Evolutionary conservation across 202 grass and related monocot species (phyloP).

Genomic region (Digitaria exilis): DNA sequence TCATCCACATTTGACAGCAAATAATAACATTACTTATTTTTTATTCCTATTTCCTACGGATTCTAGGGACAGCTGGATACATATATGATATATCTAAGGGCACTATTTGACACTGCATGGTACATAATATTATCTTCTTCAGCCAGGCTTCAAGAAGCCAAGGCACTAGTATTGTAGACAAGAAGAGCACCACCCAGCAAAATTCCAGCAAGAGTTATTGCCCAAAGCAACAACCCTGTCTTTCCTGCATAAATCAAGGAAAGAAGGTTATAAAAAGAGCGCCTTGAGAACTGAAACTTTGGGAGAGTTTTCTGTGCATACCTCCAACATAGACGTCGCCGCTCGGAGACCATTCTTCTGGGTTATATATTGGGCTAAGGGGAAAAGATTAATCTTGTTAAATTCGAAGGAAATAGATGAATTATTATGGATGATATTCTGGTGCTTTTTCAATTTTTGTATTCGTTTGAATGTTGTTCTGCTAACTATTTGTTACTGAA

Average conservation of each 20-base stretch:
- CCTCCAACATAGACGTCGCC: conserved; percentile 69
- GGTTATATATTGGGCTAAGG: conserved; percentile 59
- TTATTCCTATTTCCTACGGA: not conserved
- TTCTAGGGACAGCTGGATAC: not conserved
- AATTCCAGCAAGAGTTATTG: conserved; percentile 54
- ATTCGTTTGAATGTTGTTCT: not conserved
- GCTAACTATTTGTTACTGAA: not conserved
- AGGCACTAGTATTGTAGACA: conserved; percentile 59
- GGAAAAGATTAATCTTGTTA: conserved; percentile 10
- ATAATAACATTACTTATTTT: not conserved
- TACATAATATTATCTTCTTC: not conserved
- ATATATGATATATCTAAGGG: not conserved
- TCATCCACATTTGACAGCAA: not conserved
- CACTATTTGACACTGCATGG: not conserved
- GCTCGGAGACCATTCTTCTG: conserved; percentile 62
- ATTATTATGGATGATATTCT: not conserved
- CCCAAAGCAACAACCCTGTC: conserved; percentile 55
- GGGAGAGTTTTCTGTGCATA: conserved; percentile 24
- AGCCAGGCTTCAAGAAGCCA: conserved; percentile 25
- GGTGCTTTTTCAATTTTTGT: not conserved
- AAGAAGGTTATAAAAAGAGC: not conserved
- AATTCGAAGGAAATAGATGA: not conserved
- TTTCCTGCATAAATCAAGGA: conserved; percentile 58
- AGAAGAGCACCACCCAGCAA: conserved; percentile 54
- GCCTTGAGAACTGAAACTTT: conserved; percentile 7